These are phyloP conservation scores for Solanum phureja DNA, from an alignment of 257 asterid species.

Conservation along the genomic window DNA sequence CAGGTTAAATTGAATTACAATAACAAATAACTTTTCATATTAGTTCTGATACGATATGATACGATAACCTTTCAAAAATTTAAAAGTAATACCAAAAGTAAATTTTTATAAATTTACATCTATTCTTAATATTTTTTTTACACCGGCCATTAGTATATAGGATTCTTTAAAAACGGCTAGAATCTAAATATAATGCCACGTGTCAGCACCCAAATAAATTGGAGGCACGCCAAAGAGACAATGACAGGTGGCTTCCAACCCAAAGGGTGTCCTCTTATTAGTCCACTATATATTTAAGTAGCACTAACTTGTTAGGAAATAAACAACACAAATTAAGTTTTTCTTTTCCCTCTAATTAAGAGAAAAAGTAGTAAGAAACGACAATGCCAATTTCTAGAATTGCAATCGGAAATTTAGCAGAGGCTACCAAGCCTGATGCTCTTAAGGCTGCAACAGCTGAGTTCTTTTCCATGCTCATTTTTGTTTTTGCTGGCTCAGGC, in stretches of 20 bases:
- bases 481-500: conserved; percentile 79
- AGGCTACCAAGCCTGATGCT: conserved; percentile 61
- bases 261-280: background rate
- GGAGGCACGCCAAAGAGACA: conserved; percentile 33
- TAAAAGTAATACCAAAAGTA: background rate
- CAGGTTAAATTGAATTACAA: background rate
- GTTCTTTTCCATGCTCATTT: conserved; percentile 72
- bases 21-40: background rate
- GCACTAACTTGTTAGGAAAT: background rate
- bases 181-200: conserved; percentile 13
- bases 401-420: conserved; percentile 52
- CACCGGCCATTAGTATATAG: background rate
- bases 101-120: background rate
- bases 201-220: conserved; percentile 18
- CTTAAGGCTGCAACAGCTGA: conserved; percentile 73
- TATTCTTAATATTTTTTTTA: background rate
- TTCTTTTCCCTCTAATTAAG: background rate
- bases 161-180: background rate
- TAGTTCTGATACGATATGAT: background rate
- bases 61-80: background rate
- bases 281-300: background rate
- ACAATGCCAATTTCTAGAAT: conserved; percentile 57
- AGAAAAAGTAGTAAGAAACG: background rate
- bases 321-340: background rate
- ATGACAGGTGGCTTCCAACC: conserved; percentile 5